Percentiles rank a stretch among this genome's conserved stretches.
Evolutionary conservation across 208 protist species (phyloP).

Genomic region (Leishmania lainsoni): DNA sequence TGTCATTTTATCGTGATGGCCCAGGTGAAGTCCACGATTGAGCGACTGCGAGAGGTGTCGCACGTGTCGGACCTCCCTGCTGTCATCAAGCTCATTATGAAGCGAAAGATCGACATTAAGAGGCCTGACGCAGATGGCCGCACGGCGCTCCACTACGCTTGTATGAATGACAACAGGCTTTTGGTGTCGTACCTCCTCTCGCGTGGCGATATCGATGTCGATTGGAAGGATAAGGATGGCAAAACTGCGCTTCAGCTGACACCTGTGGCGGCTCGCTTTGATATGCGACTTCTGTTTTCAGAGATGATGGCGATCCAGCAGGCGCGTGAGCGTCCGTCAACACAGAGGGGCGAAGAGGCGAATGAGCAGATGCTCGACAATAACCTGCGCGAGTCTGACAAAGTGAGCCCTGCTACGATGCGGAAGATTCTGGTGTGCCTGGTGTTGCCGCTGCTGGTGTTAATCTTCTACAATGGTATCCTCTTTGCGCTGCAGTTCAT

Average conservation of each 20-base stretch:
- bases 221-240: constrained; percentile 52
- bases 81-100: constrained; percentile 55
- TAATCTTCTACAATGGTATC: constrained; percentile 82
- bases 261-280: constrained; percentile 28
- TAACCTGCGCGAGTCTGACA: constrained; percentile 58
- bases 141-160: constrained; percentile 82
- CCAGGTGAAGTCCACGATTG: constrained; percentile 19
- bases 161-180: constrained; percentile 32
- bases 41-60: constrained; percentile 17
- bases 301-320: constrained; percentile 45
- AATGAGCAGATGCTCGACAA: constrained; percentile 57
- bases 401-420: constrained; percentile 77
- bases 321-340: constrained; percentile 18
- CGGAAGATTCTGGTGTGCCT: constrained; percentile 69
- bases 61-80: constrained; percentile 37
- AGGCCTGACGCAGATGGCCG: constrained; percentile 50
- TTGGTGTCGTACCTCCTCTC: constrained; percentile 59
- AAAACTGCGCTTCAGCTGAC: constrained; percentile 62
- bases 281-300: constrained; percentile 69
- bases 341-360: constrained; percentile 41
- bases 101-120: constrained; percentile 56
- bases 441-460: constrained; percentile 67
- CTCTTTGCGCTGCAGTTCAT: constrained; percentile 77
- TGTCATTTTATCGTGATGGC: neutral
- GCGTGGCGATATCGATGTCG: constrained; percentile 43